Conservation (phyloP, 2,329 filamentous ascomycete genomes). For the Fusarium sp. region DNA sequence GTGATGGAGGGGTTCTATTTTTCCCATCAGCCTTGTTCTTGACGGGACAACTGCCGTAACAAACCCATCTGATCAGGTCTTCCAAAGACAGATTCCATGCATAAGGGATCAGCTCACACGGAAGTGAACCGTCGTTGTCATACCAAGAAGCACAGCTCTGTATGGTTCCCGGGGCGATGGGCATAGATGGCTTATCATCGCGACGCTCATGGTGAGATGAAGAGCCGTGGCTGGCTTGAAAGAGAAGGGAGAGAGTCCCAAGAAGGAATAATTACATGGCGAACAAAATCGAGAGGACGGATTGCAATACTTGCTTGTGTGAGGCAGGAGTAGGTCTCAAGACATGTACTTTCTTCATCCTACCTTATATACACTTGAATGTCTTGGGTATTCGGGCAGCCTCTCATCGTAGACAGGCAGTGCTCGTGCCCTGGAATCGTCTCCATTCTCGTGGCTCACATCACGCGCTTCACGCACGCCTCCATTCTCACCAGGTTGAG, state of each 20-base stretch:
- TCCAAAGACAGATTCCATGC: background rate
- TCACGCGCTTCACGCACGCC: too few relatives aligned
- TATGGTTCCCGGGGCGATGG: background rate
- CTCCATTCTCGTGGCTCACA: too few relatives aligned
- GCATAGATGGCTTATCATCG: background rate
- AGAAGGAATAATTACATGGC: background rate
- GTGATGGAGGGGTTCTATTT: too few relatives aligned
- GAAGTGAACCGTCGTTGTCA: background rate
- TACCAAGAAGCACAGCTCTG: background rate
- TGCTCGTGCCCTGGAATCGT: too few relatives aligned
- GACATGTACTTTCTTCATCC: background rate
- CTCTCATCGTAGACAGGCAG: background rate
- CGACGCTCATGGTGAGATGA: background rate
- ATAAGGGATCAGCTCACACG: background rate
- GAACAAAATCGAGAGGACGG: background rate
- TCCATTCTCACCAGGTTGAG: too few relatives aligned
- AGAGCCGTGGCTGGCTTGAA: background rate
- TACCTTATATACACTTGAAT: background rate
- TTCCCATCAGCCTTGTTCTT: background rate
- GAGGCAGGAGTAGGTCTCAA: background rate
- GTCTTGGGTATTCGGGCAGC: background rate
- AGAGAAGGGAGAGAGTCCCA: too few relatives aligned
- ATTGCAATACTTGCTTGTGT: too few relatives aligned
- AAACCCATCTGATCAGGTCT: background rate
- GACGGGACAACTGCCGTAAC: fast-evolving